These are phyloP conservation scores for Botrytis medusae DNA, from an alignment of 2,329 filamentous ascomycete species.

Conservation along the genomic window DNA sequence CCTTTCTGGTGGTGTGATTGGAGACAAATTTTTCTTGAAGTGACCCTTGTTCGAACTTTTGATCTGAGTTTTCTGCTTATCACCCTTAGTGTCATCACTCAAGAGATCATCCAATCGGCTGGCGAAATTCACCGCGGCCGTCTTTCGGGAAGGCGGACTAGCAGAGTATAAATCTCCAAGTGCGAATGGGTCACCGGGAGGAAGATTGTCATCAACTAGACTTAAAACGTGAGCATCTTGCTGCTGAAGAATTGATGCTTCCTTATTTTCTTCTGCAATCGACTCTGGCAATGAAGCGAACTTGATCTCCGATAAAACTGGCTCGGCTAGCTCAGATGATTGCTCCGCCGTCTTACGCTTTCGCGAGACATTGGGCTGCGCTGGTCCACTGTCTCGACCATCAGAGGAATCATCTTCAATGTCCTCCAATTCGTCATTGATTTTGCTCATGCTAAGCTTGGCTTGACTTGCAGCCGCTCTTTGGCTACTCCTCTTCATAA, in stretches of 20 bases:
- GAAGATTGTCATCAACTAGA: background rate
- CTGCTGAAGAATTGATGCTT: conserved; percentile 4
- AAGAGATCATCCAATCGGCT: conserved; percentile 7
- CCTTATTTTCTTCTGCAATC: background rate
- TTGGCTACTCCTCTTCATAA: conserved; percentile 3
- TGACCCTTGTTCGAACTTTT: background rate
- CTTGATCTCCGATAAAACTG: background rate
- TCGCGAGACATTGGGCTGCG: conserved; percentile 20
- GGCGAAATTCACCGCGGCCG: background rate
- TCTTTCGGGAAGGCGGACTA: conserved; percentile 13
- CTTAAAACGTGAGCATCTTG: conserved; percentile 10
- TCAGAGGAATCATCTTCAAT: conserved; percentile 9
- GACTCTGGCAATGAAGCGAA: background rate
- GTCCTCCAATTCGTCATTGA: background rate
- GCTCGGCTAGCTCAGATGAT: background rate
- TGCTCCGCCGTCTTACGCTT: conserved; percentile 13
- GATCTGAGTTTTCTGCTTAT: background rate
- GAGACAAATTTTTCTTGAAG: background rate
- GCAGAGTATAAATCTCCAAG: conserved; percentile 17
- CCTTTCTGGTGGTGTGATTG: background rate
- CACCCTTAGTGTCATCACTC: background rate
- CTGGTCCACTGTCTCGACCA: background rate
- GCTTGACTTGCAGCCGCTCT: conserved; percentile 16
- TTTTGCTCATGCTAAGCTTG: conserved; percentile 12
- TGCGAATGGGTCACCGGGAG: background rate